These are phyloP conservation scores for Xerocomus amazonicus DNA, from an alignment of 1,284 basidiomycete species.

Conservation along the genomic window DNA sequence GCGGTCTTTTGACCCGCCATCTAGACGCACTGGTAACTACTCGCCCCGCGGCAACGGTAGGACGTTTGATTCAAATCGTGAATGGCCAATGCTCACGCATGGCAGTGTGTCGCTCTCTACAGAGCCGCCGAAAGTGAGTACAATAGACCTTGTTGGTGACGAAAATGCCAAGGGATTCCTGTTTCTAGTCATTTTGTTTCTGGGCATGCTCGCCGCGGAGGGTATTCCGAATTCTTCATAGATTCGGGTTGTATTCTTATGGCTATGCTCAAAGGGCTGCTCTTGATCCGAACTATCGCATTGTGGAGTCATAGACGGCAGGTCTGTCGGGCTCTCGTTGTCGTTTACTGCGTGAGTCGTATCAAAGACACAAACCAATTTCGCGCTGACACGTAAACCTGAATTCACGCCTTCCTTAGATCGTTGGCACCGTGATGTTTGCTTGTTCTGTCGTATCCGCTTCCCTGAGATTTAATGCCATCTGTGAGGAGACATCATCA, in stretches of 20 bases:
- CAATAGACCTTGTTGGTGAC: background rate
- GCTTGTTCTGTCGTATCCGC: conserved; percentile 1
- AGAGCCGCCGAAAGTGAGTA: conserved; percentile 4
- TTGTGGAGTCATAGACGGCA: conserved; percentile 4
- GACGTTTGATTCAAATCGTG: background rate
- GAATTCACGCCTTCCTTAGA: background rate
- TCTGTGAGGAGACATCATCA: conserved; percentile 6
- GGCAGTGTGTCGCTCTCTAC: conserved; percentile 6
- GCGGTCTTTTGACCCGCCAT: background rate
- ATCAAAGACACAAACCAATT: too few species aligned
- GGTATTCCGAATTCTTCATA: background rate
- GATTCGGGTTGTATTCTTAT: background rate
- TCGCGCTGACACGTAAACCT: background rate
- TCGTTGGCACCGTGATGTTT: background rate
- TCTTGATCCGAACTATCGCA: conserved; percentile 10
- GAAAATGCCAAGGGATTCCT: background rate
- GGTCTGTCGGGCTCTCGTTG: background rate
- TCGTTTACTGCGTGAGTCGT: conserved; percentile 1
- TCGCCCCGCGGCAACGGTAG: background rate
- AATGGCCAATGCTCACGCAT: background rate
- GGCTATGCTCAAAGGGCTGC: background rate
- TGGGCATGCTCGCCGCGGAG: conserved; percentile 7
- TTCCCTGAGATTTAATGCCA: conserved; percentile 4
- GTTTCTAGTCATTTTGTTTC: conserved; percentile 2
- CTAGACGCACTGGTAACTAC: conserved; percentile 1